Evolutionary conservation across 108 stramenopile genomes (phyloP), one percentile per base, ranked within the genome.

Genomic region (Conticribra weissflogii): DNA sequence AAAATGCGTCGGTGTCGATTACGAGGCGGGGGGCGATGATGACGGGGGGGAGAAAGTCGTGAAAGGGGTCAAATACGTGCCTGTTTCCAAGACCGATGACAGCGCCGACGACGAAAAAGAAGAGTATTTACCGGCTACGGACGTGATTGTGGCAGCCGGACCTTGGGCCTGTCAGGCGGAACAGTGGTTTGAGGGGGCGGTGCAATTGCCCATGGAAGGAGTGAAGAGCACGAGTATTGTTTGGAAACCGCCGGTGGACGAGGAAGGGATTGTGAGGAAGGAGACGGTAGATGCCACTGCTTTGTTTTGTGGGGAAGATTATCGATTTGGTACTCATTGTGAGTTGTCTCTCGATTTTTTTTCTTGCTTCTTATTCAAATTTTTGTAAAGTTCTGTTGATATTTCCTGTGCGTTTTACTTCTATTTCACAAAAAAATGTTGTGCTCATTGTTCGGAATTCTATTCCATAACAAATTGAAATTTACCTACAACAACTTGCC

Each of bases 231-330:
- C 93, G 1, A 86, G 83, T 41, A 92, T 95, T 78, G 91, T 95
- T 7, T 92, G 89, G 90, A 90, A 88, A 54, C 72, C 71, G 3
- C 72, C 66, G 14, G 28, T 67, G 22, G 75, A 88, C 49, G 85
- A 84, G 19, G 66, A 80, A 17, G 84, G 67, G 1, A 71, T 45
- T 44, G 24, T 14, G 0, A 62, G 30, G 27, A 54, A 22, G 1
- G 81, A 85, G 12, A 27, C 55, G 18, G 87, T 93, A 2, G 96
- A 97, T 60, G 95, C 97, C 0, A 96, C 92, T 51, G 98, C 97
- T 0, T 75, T 97, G 17, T 99, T 99, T 73, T 98, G 97, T 81
- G 97, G 90, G 21, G 97, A 98, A 70, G 96, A 99, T 67, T 45
- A 86, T 65, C 77, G 84, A 41, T 95, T 84, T 74, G 82, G 81